Percentiles rank a stretch among this genome's conserved stretches.
phyloP scores from a whole-genome alignment of 257 asterid species.

The Oldenlandia corymbosa region DNA sequence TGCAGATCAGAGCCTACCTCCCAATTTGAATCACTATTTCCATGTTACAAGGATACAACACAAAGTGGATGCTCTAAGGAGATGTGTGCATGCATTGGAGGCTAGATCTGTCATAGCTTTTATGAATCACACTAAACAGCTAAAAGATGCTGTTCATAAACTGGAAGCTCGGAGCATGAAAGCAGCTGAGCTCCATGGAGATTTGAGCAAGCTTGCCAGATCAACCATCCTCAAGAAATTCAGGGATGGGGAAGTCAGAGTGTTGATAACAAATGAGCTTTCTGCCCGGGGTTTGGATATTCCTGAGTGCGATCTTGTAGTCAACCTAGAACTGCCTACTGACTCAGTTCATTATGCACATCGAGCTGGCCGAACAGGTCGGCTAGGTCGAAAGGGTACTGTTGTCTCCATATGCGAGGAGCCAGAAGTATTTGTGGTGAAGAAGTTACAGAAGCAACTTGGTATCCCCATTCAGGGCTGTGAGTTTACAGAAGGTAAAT shows the following conservation, averaged over 20 bases:
- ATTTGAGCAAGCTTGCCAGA: slow-evolving; percentile 67
- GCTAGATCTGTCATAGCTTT: slow-evolving; percentile 79
- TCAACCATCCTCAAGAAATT: slow-evolving; percentile 76
- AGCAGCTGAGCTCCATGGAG: slow-evolving; percentile 91
- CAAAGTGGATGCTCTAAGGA: slow-evolving; percentile 78
- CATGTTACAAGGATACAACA: slow-evolving; percentile 71
- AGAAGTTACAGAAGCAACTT: slow-evolving; percentile 84
- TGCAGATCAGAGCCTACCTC: slow-evolving; percentile 72
- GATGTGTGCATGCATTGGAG: slow-evolving; percentile 80
- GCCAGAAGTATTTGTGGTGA: slow-evolving; percentile 70
- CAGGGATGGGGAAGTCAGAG: slow-evolving; percentile 72
- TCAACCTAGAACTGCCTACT: slow-evolving; percentile 83
- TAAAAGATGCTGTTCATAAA: slow-evolving; percentile 79
- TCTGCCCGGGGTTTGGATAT: slow-evolving; percentile 96
- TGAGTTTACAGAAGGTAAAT: slow-evolving; percentile 75
- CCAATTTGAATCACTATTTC: slow-evolving; percentile 74
- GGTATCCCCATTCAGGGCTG: slow-evolving; percentile 57
- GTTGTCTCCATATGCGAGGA: slow-evolving; percentile 91
- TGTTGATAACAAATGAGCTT: slow-evolving; percentile 82
- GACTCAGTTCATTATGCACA: slow-evolving; percentile 88
- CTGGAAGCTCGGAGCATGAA: slow-evolving; percentile 91
- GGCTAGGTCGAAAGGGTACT: slow-evolving; percentile 78
- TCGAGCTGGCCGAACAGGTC: slow-evolving; percentile 94
- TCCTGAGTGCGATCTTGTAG: slow-evolving; percentile 96
- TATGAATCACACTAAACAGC: slow-evolving; percentile 86